Conservation (phyloP, 1,284 basidiomycete genomes). For the Heterobasidion irregulare region DNA sequence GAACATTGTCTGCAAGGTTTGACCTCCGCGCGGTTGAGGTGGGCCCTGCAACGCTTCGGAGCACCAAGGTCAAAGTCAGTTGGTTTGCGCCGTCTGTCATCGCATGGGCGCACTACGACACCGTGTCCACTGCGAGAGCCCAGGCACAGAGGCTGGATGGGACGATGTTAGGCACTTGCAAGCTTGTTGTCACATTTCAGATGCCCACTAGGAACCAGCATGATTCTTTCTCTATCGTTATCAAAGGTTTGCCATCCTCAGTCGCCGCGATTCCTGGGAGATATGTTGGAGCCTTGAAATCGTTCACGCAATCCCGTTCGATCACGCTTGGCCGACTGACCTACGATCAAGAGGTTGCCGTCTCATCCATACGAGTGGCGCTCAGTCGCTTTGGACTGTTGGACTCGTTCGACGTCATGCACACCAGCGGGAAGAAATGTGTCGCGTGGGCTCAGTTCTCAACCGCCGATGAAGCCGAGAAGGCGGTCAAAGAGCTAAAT, state of each 20-base stretch:
- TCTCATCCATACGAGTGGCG: slow-evolving; percentile 6
- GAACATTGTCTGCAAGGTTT: slow-evolving; percentile 8
- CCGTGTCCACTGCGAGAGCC: slow-evolving; percentile 11
- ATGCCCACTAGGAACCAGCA: not conserved
- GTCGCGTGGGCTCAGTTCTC: slow-evolving; percentile 19
- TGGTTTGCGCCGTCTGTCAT: slow-evolving; percentile 18
- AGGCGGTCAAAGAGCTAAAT: slow-evolving; percentile 14
- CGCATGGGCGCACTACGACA: slow-evolving; percentile 19
- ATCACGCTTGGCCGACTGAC: slow-evolving; percentile 12
- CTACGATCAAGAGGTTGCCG: slow-evolving; percentile 5
- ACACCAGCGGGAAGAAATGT: slow-evolving; percentile 10
- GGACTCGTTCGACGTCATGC: slow-evolving; percentile 17
- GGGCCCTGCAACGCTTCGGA: slow-evolving; percentile 16
- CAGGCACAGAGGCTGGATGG: slow-evolving; percentile 14
- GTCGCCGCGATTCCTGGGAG: slow-evolving; percentile 11
- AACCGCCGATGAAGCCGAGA: slow-evolving; percentile 14
- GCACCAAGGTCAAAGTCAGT: slow-evolving; percentile 19
- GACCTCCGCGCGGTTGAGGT: slow-evolving; percentile 15
- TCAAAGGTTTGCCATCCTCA: slow-evolving; percentile 13
- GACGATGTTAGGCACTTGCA: slow-evolving; percentile 11
- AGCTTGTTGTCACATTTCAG: not conserved
- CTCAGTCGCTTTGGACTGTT: slow-evolving; percentile 12
- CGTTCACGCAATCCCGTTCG: slow-evolving; percentile 12
- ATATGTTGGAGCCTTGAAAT: slow-evolving; percentile 6
- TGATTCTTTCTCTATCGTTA: not conserved